Conservation (phyloP, 2,329 filamentous ascomycete species). For the Fusarium nurragi region DNA sequence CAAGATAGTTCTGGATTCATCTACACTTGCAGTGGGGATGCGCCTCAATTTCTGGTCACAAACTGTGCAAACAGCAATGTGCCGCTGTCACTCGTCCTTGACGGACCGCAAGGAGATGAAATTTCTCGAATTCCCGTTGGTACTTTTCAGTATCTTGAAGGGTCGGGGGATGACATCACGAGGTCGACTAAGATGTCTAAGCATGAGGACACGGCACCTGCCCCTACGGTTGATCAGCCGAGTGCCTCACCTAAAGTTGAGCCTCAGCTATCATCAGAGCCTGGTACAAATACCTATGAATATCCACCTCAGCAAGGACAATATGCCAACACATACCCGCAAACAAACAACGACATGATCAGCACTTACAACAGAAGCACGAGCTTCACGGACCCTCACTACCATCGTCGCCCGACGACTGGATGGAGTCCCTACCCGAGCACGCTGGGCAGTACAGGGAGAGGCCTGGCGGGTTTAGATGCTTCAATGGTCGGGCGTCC, state of each 20-base stretch:
- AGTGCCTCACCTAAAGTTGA: constrained; percentile 56
- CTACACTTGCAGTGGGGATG: constrained; percentile 77
- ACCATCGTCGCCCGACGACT: constrained; percentile 50
- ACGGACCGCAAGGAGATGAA: constrained; percentile 62
- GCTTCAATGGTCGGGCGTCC: constrained; percentile 56
- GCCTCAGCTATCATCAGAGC: constrained; percentile 50
- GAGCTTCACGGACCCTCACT: constrained; percentile 61
- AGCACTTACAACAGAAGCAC: constrained; percentile 61
- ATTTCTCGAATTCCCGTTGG: constrained; percentile 60
- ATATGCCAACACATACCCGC: constrained; percentile 53
- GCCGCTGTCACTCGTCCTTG: constrained; percentile 64
- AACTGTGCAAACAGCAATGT: constrained; percentile 60
- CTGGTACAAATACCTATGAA: constrained; percentile 58
- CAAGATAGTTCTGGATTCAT: constrained; percentile 69
- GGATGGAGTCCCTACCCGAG: constrained; percentile 58
- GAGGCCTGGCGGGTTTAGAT: constrained; percentile 56
- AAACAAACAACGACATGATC: constrained; percentile 62
- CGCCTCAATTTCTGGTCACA: constrained; percentile 68
- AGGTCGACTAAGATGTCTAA: constrained; percentile 50
- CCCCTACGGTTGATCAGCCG: constrained; percentile 51
- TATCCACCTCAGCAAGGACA: constrained; percentile 55
- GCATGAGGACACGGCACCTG: constrained; percentile 52
- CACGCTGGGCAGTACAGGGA: constrained; percentile 53
- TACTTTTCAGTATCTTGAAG: constrained; percentile 61
- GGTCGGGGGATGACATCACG: constrained; percentile 58